A percentile compares a stretch with the other conserved stretches of the same genome.
phyloP scores from a whole-genome alignment of 768 basidiomycete genomes.

The Tylopilus plumbeoviolaceoides region DNA sequence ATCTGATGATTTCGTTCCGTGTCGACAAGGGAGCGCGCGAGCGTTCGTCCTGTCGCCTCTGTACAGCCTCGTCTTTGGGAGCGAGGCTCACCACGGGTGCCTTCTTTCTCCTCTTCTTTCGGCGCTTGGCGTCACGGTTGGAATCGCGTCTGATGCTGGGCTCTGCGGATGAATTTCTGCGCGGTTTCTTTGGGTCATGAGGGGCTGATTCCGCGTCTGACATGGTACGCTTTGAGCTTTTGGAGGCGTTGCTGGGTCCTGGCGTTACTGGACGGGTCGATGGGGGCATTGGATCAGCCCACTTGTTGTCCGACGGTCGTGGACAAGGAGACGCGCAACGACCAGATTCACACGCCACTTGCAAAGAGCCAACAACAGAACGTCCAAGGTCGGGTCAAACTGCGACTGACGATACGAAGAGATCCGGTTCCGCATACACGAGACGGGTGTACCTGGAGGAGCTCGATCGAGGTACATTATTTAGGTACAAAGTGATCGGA shows the following conservation, averaged over 20 bases:
- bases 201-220: conserved; percentile 24
- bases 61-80: conserved; percentile 10
- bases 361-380: too few relatives aligned
- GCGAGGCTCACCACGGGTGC: conserved; percentile 16
- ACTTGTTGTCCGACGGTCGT: neutral
- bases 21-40: conserved; percentile 16
- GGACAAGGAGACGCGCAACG: conserved; percentile 1
- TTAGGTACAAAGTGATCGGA: neutral
- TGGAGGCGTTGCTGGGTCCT: conserved; percentile 6
- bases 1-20: conserved; percentile 27
- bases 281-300: conserved; percentile 20
- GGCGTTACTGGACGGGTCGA: conserved; percentile 19
- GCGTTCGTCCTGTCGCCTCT: conserved; percentile 6
- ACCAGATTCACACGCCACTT: conserved; percentile 25
- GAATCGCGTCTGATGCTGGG: conserved; percentile 16
- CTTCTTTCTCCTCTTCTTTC: conserved; percentile 30
- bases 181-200: conserved; percentile 22
- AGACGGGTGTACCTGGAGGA: neutral
- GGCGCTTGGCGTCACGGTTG: conserved; percentile 23
- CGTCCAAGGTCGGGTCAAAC: too few relatives aligned
- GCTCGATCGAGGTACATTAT: neutral
- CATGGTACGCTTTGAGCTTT: conserved; percentile 16
- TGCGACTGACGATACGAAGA: too few relatives aligned
- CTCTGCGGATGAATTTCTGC: conserved; percentile 18
- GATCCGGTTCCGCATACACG: too few relatives aligned